Percentiles rank a stretch among this genome's conserved stretches.
Evolutionary conservation across 352 stramenopile species (phyloP).

Genomic region (Phytopythium helicoides): DNA sequence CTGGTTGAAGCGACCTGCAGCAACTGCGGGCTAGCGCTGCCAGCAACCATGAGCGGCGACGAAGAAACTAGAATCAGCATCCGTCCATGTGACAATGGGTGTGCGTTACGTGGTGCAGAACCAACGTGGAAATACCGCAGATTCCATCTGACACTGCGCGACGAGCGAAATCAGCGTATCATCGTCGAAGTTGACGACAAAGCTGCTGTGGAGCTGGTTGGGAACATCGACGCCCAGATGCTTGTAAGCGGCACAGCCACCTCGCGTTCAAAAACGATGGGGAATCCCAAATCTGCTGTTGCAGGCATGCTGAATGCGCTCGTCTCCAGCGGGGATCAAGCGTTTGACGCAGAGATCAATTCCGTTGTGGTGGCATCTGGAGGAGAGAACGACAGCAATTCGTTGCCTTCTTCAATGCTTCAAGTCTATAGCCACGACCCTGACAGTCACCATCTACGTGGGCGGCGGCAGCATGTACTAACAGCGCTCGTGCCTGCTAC

Average conservation of each 20-base stretch:
- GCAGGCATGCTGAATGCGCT: constrained; percentile 34
- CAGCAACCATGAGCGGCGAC: background rate
- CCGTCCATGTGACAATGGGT: constrained; percentile 29
- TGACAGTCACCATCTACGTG: background rate
- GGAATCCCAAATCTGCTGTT: constrained; percentile 22
- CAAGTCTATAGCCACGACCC: background rate
- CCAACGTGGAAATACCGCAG: constrained; percentile 45
- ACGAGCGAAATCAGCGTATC: constrained; percentile 26
- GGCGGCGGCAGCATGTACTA: background rate
- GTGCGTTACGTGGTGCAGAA: constrained; percentile 20
- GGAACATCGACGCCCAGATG: constrained; percentile 45
- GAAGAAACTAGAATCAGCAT: background rate
- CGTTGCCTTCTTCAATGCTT: constrained; percentile 1
- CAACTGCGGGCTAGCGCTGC: constrained; percentile 34
- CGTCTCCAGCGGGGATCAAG: constrained; percentile 29
- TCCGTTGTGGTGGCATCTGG: constrained; percentile 10
- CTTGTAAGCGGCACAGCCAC: constrained; percentile 10
- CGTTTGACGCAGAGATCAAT: constrained; percentile 32
- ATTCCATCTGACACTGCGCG: constrained; percentile 39
- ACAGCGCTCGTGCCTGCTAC: constrained; percentile 10
- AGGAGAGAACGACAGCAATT: constrained; percentile 9
- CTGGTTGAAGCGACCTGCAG: constrained; percentile 50
- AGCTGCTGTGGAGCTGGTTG: constrained; percentile 33
- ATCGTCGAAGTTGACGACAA: constrained; percentile 28
- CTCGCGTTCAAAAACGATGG: constrained; percentile 2